A percentile compares a stretch with the other conserved stretches of the same genome.
These are phyloP conservation scores for Jaapia argillacea DNA, from an alignment of 768 basidiomycete genomes.

Conservation along the genomic window DNA sequence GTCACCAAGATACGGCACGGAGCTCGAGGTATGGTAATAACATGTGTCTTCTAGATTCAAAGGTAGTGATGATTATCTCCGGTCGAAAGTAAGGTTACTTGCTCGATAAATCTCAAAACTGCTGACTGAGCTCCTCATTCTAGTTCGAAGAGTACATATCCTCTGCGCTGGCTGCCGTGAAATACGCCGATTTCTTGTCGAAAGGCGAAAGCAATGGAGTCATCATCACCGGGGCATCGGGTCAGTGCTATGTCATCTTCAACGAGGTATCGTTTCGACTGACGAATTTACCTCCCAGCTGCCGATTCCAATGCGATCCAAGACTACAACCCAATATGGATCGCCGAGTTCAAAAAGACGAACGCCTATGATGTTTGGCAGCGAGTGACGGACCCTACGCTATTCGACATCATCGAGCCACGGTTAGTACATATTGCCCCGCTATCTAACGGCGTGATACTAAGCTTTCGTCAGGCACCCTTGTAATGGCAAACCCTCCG, in stretches of 20 bases:
- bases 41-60: constrained; percentile 52
- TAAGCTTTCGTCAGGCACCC: constrained; percentile 48
- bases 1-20: constrained; percentile 22
- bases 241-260: constrained; percentile 12
- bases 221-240: constrained; percentile 58
- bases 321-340: constrained; percentile 86
- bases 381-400: constrained; percentile 75
- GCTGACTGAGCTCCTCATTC: neutral
- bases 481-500: constrained; percentile 82
- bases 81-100: constrained; percentile 53
- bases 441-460: neutral
- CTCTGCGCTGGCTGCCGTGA: constrained; percentile 78
- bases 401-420: constrained; percentile 95
- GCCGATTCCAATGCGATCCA: constrained; percentile 50
- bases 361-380: constrained; percentile 90
- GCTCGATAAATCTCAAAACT: neutral
- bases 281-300: constrained; percentile 24
- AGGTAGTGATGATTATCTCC: constrained; percentile 92
- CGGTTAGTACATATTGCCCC: constrained; percentile 37
- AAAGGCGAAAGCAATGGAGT: constrained; percentile 57
- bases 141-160: constrained; percentile 94
- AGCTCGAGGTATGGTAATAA: neutral
- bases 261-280: neutral
- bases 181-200: constrained; percentile 77
- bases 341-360: constrained; percentile 80